Conservation (phyloP, 176 grass and related monocot genomes). For the Hyparrhenia diplandra region DNA sequence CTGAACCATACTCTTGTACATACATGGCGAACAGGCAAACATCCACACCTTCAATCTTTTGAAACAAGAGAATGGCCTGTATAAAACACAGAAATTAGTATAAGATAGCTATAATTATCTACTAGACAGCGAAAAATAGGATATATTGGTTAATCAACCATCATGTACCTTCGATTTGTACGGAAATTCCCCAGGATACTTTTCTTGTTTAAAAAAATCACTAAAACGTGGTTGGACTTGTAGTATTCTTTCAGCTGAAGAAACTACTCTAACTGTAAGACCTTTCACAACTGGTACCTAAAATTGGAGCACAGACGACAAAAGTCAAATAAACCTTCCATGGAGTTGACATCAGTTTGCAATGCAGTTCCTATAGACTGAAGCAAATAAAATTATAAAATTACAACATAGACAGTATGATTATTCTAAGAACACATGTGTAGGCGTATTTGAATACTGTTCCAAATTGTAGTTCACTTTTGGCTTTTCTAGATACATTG, state of each 20-base stretch:
- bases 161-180: conserved; percentile 86
- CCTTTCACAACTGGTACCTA: conserved; percentile 83
- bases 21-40: conserved; percentile 99
- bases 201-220: conserved; percentile 72
- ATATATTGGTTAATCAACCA: not conserved
- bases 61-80: conserved; percentile 92
- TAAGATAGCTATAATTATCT: not conserved
- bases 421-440: not conserved
- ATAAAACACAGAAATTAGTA: conserved; percentile 32
- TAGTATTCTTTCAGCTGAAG: conserved; percentile 60
- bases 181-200: conserved; percentile 74
- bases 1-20: conserved; percentile 94
- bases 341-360: conserved; percentile 12
- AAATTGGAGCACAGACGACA: conserved; percentile 30
- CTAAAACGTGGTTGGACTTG: conserved; percentile 66
- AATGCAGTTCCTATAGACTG: not conserved
- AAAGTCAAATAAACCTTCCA: conserved; percentile 23
- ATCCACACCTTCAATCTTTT: conserved; percentile 84
- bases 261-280: conserved; percentile 88
- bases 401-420: not conserved
- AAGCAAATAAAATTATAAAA: conserved; percentile 6
- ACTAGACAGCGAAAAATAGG: not conserved
- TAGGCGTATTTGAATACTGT: not conserved
- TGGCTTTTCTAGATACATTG: too few relatives aligned
- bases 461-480: too few relatives aligned